Evolutionary conservation across 2,329 filamentous ascomycete genomes (phyloP).

Genomic region (Stromatinia cepivora): DNA sequence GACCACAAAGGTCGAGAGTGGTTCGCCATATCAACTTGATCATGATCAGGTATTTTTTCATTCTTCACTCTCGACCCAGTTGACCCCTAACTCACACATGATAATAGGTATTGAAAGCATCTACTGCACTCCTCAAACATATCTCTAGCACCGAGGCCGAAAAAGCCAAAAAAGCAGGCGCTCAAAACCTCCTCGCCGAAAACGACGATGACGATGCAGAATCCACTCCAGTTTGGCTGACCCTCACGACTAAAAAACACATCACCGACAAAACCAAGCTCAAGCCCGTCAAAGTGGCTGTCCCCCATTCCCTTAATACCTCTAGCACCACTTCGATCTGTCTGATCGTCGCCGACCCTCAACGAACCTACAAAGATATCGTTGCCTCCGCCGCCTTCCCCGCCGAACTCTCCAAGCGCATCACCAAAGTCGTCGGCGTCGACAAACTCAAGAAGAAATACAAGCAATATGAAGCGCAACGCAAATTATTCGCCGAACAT

Average conservation of each 20-base stretch:
- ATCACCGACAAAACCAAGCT: constrained; percentile 72
- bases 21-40: constrained; percentile 41
- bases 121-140: constrained; percentile 61
- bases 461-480: constrained; percentile 81
- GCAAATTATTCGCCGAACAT: constrained; percentile 81
- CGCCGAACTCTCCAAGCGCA: constrained; percentile 61
- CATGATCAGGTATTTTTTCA: constrained; percentile 37
- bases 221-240: constrained; percentile 59
- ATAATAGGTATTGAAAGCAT: constrained; percentile 59
- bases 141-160: constrained; percentile 56
- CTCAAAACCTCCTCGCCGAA: constrained; percentile 53
- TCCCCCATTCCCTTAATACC: constrained; percentile 75
- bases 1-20: constrained; percentile 40
- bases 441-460: constrained; percentile 87
- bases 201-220: constrained; percentile 47
- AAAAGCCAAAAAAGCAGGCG: constrained; percentile 46
- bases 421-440: constrained; percentile 77
- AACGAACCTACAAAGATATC: constrained; percentile 88
- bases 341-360: constrained; percentile 77
- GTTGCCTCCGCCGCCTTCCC: constrained; percentile 74
- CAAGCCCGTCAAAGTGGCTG: constrained; percentile 78
- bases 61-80: neutral
- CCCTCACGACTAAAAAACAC: constrained; percentile 64
- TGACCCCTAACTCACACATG: constrained; percentile 23
- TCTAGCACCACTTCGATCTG: constrained; percentile 71